Evolutionary conservation across 164 flowering plant species (phyloP), one percentile per base, ranked within the genome.

Genomic region (Paratinospora sagittata): DNA sequence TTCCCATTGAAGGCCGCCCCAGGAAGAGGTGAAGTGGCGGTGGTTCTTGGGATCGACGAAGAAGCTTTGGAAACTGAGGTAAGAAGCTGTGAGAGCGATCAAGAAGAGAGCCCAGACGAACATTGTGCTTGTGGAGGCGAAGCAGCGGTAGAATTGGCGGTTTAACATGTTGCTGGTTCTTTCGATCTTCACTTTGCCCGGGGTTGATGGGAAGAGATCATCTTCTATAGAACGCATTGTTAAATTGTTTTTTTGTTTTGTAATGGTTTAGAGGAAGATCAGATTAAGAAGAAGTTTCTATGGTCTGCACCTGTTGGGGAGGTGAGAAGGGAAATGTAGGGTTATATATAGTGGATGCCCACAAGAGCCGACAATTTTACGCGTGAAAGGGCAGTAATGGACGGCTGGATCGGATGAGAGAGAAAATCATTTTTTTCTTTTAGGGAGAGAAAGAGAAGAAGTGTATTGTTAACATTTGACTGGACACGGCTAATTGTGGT

Each of bases 1-100:
- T 80, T 90, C 95, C 92, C 92, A 90, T 55, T 85, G 83, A 72
- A 82, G 71, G 0, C 90, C 91, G 23, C 91, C 94, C 90, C 89
- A 88, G 0, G 92, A 79, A 19, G 89, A 77, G 21, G 85, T 9
- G 77, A 85, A 74, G 49, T 84, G 82, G 8, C 78, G 74, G 75
- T 72, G 74, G 75, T 72, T 76, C 4, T 87, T 86, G 70, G 92
- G 74, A 43, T 85, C 85, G 47, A 90, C 85, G 65, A 87, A 87
- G 65, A 87, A 87, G 67, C 82, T 75, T 74, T 84, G 85, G 78
- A 90, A 86, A 63, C 88, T 84, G 58, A 88, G 60, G 65, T 86
- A 90, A 3, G 92, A 88, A 21, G 89, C 89, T 27, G 88, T 90
- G 0, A 88, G 66, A 6, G 91, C 89, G 30, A 90, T 74, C 61